Percentiles rank a stretch among this genome's conserved stretches.
Conservation (phyloP, 176 grass and related monocot species). For the Musa acuminata region DNA sequence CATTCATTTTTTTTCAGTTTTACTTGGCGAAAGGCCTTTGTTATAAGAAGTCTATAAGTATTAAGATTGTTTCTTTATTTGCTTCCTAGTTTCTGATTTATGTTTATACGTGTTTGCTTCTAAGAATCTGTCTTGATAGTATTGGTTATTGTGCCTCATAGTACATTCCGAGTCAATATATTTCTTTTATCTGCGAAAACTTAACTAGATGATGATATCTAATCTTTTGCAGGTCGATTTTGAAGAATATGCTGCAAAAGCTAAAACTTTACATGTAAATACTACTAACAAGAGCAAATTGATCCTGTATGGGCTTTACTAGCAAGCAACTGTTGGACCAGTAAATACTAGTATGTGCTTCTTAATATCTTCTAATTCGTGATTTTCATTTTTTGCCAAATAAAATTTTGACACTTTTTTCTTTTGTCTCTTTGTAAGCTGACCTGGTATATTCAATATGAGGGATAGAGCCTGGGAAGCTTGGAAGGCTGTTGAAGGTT, state of each 20-base stretch:
- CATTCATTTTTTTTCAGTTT: background rate
- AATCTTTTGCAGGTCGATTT: constrained; percentile 42
- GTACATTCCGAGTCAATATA: background rate
- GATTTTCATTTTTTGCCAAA: background rate
- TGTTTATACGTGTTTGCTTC: background rate
- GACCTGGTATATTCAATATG: constrained; percentile 49
- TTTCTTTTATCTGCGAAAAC: background rate
- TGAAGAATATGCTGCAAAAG: constrained; percentile 58
- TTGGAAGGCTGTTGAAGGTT: too few relatives aligned
- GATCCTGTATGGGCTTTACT: constrained; percentile 69
- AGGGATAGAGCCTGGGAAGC: constrained; percentile 34
- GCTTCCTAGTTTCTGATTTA: background rate
- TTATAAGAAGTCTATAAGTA: background rate
- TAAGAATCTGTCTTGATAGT: background rate
- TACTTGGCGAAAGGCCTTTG: background rate
- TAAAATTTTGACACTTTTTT: background rate
- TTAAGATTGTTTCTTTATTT: background rate
- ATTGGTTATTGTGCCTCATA: too few relatives aligned
- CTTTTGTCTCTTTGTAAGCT: constrained; percentile 31
- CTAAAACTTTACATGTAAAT: constrained; percentile 49
- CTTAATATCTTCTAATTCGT: background rate
- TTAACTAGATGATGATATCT: background rate
- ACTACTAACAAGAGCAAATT: constrained; percentile 49
- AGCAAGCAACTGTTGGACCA: constrained; percentile 58
- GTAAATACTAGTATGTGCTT: constrained; percentile 41